Evolutionary conservation across 2,329 filamentous ascomycete genomes (phyloP).

Genomic region (Paramyrothecium sp.): DNA sequence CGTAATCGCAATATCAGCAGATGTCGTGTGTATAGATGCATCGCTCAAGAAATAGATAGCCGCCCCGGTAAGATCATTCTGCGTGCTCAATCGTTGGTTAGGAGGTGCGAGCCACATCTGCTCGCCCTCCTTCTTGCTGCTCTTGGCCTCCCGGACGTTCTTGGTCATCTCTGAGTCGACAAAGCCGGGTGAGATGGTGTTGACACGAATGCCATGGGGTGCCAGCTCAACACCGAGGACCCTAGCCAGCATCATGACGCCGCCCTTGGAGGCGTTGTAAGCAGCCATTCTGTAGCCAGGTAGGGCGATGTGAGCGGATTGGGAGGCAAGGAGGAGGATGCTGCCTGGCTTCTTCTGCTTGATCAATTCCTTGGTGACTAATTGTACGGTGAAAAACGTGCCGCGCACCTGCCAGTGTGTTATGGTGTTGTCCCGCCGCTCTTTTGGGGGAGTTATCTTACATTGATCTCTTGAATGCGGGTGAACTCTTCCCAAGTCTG

Average conservation of each 20-base stretch:
- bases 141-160: constrained; percentile 47
- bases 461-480: constrained; percentile 39
- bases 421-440: constrained; percentile 7
- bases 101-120: constrained; percentile 37
- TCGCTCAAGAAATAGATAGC: constrained; percentile 42
- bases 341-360: constrained; percentile 32
- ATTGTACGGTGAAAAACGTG: constrained; percentile 38
- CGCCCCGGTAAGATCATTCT: constrained; percentile 40
- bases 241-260: constrained; percentile 67
- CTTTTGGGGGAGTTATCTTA: constrained; percentile 13
- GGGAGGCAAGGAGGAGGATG: neutral
- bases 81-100: constrained; percentile 34
- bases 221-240: constrained; percentile 76
- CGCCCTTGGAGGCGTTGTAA: constrained; percentile 77
- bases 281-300: constrained; percentile 41
- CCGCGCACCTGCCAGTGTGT: constrained; percentile 27
- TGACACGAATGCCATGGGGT: constrained; percentile 70
- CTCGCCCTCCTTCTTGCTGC: constrained; percentile 25
- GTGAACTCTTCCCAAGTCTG: constrained; percentile 41
- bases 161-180: constrained; percentile 84
- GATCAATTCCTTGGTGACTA: constrained; percentile 35
- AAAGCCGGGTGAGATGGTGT: constrained; percentile 78
- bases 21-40: constrained; percentile 39
- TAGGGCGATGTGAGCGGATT: constrained; percentile 4
- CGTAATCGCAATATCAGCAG: constrained; percentile 41